Evolutionary conservation across 345 rosid genomes (phyloP).

Genomic region (Anacardium occidentale): DNA sequence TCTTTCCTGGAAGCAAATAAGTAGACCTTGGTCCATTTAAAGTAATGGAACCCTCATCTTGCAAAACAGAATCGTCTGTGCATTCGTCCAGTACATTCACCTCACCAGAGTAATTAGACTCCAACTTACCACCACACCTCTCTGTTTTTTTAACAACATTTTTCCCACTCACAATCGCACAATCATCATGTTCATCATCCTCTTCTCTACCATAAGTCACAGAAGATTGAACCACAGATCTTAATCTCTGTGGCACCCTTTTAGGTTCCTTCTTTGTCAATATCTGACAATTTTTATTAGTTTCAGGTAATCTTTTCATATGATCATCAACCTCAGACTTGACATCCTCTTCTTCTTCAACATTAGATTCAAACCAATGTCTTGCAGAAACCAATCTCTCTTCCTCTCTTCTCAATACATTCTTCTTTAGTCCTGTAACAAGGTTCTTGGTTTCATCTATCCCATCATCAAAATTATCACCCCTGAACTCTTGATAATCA

Average conservation of each 20-base stretch:
- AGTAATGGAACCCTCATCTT: constrained; percentile 48
- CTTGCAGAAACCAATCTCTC: constrained; percentile 25
- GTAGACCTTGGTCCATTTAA: constrained; percentile 49
- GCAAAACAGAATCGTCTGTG: constrained; percentile 31
- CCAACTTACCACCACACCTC: constrained; percentile 27
- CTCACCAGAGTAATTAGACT: constrained; percentile 28
- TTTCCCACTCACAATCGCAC: constrained; percentile 40
- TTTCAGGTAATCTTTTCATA: constrained; percentile 27
- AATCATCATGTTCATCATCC: constrained; percentile 45
- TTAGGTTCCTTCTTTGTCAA: constrained; percentile 33
- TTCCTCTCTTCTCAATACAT: constrained; percentile 20
- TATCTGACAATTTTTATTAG: constrained; percentile 24
- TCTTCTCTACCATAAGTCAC: constrained; percentile 34
- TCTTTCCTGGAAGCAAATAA: constrained; percentile 51
- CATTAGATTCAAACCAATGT: constrained; percentile 29
- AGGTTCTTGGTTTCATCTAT: constrained; percentile 16
- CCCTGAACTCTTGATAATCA: constrained; percentile 21
- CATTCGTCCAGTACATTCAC: constrained; percentile 34
- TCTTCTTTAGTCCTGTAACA: constrained; percentile 18
- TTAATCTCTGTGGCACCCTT: constrained; percentile 35
- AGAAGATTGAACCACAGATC: constrained; percentile 41
- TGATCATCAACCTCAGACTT: constrained; percentile 13
- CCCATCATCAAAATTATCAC: constrained; percentile 23
- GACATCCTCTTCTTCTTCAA: constrained; percentile 31
- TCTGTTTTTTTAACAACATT: constrained; percentile 27